Evolutionary conservation across 345 rosid genomes (phyloP), one percentile per base, ranked within the genome.

Genomic region (Camelina neglecta): DNA sequence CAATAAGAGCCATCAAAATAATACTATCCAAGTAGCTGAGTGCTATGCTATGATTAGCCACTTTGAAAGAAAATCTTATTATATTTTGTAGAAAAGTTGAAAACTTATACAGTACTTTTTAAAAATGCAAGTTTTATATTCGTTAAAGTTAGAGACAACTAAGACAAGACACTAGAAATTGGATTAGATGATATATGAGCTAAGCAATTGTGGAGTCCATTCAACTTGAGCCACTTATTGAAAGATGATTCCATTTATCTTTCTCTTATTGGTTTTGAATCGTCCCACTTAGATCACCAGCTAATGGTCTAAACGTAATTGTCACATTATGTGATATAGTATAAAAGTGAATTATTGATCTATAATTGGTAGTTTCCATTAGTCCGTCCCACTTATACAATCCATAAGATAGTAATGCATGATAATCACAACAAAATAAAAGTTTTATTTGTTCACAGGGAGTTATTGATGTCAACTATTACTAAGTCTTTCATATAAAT

Each of bases 41-140:
- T 77, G 80, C 61, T 47, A 64, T 7, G 47, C 38, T 48, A 77
- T 77, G 71, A 71, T 64, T 77, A 58, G 15, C 80, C 76, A 77
- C 76, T 71, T 77, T 71, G 72, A 77, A 77, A 71, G 26, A 64
- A 0, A 23, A 44, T 20, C 5, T 24, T 36, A 58, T 15, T 11
- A 38, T 48, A 58, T 74, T 35, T 39, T 60, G 5, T 64, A 36
- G n/a, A 41, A 9, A 44, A 44, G 0, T 1, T 44, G 6, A 12
- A 44, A 44, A 44, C 0, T 44, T 33, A 33, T 33, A 6, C 4
- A 24, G 0, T 31, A 18, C 18, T 31, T 31, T 31, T 4, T 2
- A 15, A 42, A 48, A 24, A 67, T 29, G 61, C 67, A 49, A 49
- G 24, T 41, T 13, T 60, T 60, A 51, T 39, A 16, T 54, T 53